Evolutionary conservation across 495 filamentous ascomycete genomes (phyloP), one percentile per base, ranked within the genome.

Genomic region (Xylaria bambusicola): DNA sequence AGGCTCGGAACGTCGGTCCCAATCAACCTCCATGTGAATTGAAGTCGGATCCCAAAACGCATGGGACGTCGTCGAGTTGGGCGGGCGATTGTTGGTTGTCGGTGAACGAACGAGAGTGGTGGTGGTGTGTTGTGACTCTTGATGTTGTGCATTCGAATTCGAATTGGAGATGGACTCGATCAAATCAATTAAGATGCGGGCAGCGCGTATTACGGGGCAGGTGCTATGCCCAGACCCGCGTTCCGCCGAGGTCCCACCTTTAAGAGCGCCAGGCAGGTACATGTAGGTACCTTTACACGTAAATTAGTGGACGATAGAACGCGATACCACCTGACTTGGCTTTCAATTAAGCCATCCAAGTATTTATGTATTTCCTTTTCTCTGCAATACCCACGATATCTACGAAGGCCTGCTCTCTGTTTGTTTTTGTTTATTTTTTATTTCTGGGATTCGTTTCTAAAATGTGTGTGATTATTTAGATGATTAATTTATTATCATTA

Each of bases 1-100:
- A 70, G 67, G 60, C 46, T 66, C 58, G 69, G 66, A 74, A 63
- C 70, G 26, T 60, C 17, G n/a, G 75, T 71, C 66, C 71, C 70
- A 57, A 52, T 47, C 41, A 61, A 61, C 57, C 56, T 66, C 63
- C 65, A 62, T 68, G 63, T 44, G 65, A 73, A 66, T 65, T 63
- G 62, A 67, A 58, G 15, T 29, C 36, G 55, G 57, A 38, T 38
- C 36, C 55, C 61, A 72, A 63, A 62, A 61, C 56, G 56, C 56
- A 59, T 59, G 56, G 46, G 49, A 36, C 40, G 10, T 35, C 41
- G 18, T 52, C 20, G n/a, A 56, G 53, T 48, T 15, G 5, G 52
- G 53, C 47, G 53, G 46, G 52, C 26, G 52, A 48, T 61, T 55
- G 36, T 23, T 49, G 33, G 21, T 10, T 24, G 51, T 21, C 10